Percentiles rank a stretch among this genome's conserved stretches.
phyloP scores from a whole-genome alignment of 495 filamentous ascomycete species.

The Xanthoparmelia taractica region DNA sequence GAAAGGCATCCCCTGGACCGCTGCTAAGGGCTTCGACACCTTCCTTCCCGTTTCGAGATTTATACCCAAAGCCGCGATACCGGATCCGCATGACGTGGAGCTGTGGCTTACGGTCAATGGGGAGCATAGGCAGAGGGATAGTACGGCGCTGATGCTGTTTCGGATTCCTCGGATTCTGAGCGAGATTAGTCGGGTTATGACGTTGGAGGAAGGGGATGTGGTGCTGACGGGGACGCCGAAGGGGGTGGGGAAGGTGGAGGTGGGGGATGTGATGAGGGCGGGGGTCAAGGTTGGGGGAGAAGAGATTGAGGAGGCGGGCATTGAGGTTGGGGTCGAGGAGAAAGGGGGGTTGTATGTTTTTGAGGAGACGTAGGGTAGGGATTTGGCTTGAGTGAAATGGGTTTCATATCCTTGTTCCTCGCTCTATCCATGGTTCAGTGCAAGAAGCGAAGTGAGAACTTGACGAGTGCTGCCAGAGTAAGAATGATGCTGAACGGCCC shows the following conservation, averaged over 20 bases:
- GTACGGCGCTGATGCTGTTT: conserved; percentile 86
- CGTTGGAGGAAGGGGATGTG: conserved; percentile 82
- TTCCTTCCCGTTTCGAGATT: conserved; percentile 77
- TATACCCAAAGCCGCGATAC: conserved; percentile 69
- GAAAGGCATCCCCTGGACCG: conserved; percentile 92
- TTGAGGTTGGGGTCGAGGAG: conserved; percentile 77
- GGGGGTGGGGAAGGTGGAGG: conserved; percentile 78
- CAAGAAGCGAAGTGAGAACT: not conserved
- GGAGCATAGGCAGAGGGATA: conserved; percentile 69
- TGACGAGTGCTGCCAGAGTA: not conserved
- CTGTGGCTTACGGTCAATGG: conserved; percentile 76
- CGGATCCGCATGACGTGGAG: conserved; percentile 80
- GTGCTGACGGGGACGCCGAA: conserved; percentile 94
- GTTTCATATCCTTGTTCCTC: not conserved
- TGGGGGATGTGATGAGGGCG: conserved; percentile 83
- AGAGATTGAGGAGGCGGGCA: conserved; percentile 77
- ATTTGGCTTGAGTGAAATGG: not conserved
- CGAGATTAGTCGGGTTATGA: conserved; percentile 92
- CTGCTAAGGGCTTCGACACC: conserved; percentile 94
- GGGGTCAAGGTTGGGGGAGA: conserved; percentile 74
- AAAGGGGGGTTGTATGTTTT: conserved; percentile 39
- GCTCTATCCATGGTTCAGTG: not conserved
- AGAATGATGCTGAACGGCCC: not conserved
- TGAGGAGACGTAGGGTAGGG: conserved; percentile 34
- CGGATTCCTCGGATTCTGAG: conserved; percentile 75